Percentiles rank a stretch among this genome's conserved stretches.
Conservation (phyloP, 306 rosid genomes). For the Cicer chorassanicum region DNA sequence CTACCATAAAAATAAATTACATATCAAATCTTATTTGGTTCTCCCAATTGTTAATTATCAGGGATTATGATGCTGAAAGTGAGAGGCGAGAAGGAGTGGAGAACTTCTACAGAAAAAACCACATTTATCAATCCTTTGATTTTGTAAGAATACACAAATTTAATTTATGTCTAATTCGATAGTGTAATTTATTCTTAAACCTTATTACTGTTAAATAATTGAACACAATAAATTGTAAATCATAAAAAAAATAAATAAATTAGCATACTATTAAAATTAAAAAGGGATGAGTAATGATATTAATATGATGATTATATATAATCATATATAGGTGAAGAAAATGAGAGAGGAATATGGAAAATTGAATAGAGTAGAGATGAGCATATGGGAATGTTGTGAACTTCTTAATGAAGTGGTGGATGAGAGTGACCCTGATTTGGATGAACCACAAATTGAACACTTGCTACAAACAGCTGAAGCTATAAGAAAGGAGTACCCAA, state of each 20-base stretch:
- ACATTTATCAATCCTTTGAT: constrained; percentile 66
- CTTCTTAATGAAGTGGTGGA: constrained; percentile 81
- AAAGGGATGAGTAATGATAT: constrained; percentile 4
- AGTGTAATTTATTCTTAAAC: too few species aligned
- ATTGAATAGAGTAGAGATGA: constrained; percentile 75
- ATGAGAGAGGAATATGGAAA: constrained; percentile 74
- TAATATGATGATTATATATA: constrained; percentile 1
- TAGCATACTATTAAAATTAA: background rate
- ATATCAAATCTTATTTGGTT: too few species aligned
- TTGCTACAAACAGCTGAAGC: constrained; percentile 89
- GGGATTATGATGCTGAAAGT: constrained; percentile 68
- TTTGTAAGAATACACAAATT: constrained; percentile 55
- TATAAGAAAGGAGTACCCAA: constrained; percentile 71
- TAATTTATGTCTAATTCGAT: background rate
- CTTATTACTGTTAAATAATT: too few species aligned
- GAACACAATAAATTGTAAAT: too few species aligned
- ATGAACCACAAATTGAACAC: constrained; percentile 81
- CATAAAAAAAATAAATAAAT: too few species aligned
- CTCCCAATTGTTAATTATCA: constrained; percentile 26
- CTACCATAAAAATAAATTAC: too few species aligned
- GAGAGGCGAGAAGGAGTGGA: constrained; percentile 72
- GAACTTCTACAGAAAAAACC: constrained; percentile 68
- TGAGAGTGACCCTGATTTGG: constrained; percentile 88
- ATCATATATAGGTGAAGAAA: constrained; percentile 60
- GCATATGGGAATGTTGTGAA: constrained; percentile 89